Evolutionary conservation across 305 asterid genomes (phyloP).

Genomic region (Solanum hybrid): DNA sequence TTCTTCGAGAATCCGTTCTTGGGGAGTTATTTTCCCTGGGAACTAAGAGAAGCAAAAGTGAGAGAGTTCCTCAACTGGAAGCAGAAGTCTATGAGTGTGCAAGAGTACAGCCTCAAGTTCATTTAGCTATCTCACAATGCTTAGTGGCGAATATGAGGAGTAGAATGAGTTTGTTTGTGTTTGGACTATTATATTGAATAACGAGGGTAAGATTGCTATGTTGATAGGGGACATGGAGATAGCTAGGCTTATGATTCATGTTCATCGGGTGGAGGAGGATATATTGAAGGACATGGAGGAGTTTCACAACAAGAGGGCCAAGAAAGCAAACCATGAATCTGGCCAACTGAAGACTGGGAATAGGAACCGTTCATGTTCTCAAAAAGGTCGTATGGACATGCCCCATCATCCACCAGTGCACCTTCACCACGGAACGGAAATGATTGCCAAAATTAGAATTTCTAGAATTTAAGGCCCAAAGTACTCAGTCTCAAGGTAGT

Average conservation of each 20-base stretch:
- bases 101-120: neutral
- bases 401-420: too few species aligned
- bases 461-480: too few species aligned
- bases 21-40: neutral
- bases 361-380: neutral
- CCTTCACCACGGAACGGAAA: too few species aligned
- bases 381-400: too few species aligned
- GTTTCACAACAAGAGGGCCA: neutral
- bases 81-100: neutral
- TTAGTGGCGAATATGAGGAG: neutral
- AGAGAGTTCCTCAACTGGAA: neutral
- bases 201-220: neutral
- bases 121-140: neutral
- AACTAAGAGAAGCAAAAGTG: neutral
- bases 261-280: neutral
- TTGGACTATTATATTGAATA: neutral
- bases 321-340: neutral
- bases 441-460: too few species aligned
- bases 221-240: neutral
- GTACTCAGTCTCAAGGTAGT: too few species aligned
- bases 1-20: neutral
- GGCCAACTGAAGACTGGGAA: neutral
- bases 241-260: neutral
- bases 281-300: neutral
- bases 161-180: neutral